A percentile compares a stretch with the other conserved stretches of the same genome.
Conservation (phyloP, 2,329 filamentous ascomycete genomes). For the Ophiostoma sp. region DNA sequence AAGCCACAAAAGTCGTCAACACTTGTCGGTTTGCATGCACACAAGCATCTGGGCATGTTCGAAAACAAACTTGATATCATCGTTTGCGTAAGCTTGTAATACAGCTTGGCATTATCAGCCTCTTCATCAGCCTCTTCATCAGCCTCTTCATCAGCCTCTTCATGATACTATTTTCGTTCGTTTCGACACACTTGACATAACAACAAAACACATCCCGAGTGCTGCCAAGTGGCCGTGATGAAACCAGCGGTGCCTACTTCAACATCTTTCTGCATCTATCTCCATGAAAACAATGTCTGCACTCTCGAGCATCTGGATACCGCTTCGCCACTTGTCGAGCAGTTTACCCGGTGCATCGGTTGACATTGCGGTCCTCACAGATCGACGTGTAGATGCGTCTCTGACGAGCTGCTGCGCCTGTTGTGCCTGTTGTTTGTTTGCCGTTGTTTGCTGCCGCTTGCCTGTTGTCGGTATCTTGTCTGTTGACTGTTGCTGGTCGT, state of each 20-base stretch:
- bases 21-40: not conserved
- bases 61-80: not conserved
- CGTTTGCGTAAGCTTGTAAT: not conserved
- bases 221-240: not conserved
- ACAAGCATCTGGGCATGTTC: not conserved
- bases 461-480: not conserved
- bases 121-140: not conserved
- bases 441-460: not conserved
- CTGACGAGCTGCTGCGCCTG: not conserved
- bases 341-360: not conserved
- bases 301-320: not conserved
- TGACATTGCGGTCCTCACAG: not conserved
- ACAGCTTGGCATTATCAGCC: not conserved
- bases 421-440: not conserved
- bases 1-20: not conserved
- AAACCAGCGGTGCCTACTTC: not conserved
- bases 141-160: not conserved
- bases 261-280: not conserved
- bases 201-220: not conserved
- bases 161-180: not conserved
- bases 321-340: not conserved
- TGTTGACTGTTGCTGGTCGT: not conserved
- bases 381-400: not conserved
- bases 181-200: not conserved
- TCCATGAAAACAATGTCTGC: not conserved